Conservation (phyloP, 2,329 filamentous ascomycete species). For the Grosmannia serpens region DNA sequence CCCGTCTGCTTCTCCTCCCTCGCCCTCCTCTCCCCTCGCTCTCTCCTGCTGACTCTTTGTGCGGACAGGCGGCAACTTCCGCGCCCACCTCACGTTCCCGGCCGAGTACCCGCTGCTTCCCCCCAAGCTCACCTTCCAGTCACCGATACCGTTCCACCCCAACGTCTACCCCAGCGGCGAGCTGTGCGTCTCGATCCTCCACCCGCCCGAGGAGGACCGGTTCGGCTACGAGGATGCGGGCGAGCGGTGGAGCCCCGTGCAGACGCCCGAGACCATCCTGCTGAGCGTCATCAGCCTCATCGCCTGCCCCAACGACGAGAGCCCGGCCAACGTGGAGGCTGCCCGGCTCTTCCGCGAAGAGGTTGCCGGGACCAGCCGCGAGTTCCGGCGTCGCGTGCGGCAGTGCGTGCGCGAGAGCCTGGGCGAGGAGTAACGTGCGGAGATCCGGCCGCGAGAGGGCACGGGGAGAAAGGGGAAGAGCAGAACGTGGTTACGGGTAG, state of each 20-base stretch:
- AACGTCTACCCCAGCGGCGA: conserved; percentile 83
- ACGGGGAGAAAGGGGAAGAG: not conserved
- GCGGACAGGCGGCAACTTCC: conserved; percentile 74
- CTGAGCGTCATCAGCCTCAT: conserved; percentile 88
- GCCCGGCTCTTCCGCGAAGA: conserved; percentile 81
- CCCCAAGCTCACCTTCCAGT: conserved; percentile 77
- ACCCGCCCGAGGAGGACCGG: conserved; percentile 87
- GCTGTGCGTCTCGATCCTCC: conserved; percentile 94
- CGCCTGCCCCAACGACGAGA: conserved; percentile 87
- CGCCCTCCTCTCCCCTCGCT: not conserved
- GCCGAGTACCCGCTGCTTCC: conserved; percentile 76
- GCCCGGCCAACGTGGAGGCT: conserved; percentile 88
- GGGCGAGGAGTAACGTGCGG: conserved; percentile 47
- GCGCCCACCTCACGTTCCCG: conserved; percentile 74
- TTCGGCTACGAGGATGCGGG: conserved; percentile 84
- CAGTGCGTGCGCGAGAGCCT: conserved; percentile 72
- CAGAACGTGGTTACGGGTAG: no score
- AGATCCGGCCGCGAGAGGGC: not conserved
- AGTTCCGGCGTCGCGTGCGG: conserved; percentile 70
- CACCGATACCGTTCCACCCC: conserved; percentile 78
- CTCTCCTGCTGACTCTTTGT: not conserved
- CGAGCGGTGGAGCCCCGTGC: conserved; percentile 91
- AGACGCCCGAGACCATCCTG: conserved; percentile 89
- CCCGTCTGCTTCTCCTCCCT: not conserved
- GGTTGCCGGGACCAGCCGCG: conserved; percentile 43